These are phyloP conservation scores for Forsythia suspensa DNA, from an alignment of 257 asterid genomes.

Conservation along the genomic window DNA sequence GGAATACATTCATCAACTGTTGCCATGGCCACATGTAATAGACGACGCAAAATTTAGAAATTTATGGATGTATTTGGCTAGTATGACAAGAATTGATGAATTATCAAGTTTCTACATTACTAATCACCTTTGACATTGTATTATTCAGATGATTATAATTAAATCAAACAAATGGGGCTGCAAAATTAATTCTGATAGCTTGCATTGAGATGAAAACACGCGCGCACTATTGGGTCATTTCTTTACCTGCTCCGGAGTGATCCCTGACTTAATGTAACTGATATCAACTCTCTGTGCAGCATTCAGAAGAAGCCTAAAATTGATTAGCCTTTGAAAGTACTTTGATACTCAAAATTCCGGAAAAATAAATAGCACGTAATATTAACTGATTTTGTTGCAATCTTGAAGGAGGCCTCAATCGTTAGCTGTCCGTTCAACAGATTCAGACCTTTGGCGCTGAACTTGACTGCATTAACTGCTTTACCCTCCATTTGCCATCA, in stretches of 20 bases:
- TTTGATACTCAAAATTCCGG: background rate
- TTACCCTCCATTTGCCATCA: conserved; percentile 73
- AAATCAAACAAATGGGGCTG: background rate
- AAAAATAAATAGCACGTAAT: conserved; percentile 15
- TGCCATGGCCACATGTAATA: conserved; percentile 15
- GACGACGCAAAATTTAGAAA: background rate
- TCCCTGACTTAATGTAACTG: conserved; percentile 51
- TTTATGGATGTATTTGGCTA: background rate
- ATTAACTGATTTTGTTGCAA: conserved; percentile 72
- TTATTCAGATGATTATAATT: no score
- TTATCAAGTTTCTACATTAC: background rate
- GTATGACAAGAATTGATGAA: background rate
- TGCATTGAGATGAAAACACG: no score
- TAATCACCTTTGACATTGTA: no score
- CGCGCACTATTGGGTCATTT: background rate
- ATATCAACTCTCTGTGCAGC: conserved; percentile 73
- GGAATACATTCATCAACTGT: conserved; percentile 86
- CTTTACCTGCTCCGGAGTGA: conserved; percentile 81
- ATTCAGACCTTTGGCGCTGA: conserved; percentile 77
- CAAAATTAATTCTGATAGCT: background rate
- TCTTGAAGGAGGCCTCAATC: conserved; percentile 75
- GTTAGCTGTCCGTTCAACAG: conserved; percentile 69
- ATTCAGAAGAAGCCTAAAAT: conserved; percentile 1
- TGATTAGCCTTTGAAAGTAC: background rate
- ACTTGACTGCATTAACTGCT: conserved; percentile 83